Conservation (phyloP, 2,329 filamentous ascomycete species). For the Teratosphaeria viscida region DNA sequence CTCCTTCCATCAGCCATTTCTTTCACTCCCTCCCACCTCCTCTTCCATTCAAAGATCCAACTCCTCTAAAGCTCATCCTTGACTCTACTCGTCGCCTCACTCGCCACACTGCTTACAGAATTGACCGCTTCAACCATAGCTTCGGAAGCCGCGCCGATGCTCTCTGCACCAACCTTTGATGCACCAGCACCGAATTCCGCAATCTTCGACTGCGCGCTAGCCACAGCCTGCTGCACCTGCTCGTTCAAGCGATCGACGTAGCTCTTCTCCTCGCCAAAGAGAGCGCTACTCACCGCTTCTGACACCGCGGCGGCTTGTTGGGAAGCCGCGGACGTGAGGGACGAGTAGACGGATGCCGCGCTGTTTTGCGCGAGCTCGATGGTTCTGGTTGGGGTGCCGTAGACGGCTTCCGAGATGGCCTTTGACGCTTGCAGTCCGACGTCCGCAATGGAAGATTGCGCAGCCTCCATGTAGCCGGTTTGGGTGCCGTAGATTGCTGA, state of each 20-base stretch:
- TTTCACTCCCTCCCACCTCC: no score
- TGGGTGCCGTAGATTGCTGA: conserved; percentile 47
- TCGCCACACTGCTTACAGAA: conserved; percentile 32
- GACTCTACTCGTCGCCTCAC: conserved; percentile 5
- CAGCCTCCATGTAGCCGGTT: conserved; percentile 42
- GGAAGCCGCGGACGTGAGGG: conserved; percentile 35
- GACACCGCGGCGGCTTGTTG: conserved; percentile 38
- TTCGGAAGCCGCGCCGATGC: conserved; percentile 24
- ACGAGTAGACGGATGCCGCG: conserved; percentile 35
- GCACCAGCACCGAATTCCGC: conserved; percentile 28
- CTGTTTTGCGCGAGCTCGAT: conserved; percentile 36
- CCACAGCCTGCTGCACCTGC: conserved; percentile 31
- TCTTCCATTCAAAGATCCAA: no score
- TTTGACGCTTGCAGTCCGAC: conserved; percentile 45
- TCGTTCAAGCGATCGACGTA: conserved; percentile 36
- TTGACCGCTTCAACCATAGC: conserved; percentile 39
- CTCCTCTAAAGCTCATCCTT: conserved; percentile 12
- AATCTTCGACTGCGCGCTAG: conserved; percentile 34
- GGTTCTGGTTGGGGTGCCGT: conserved; percentile 42
- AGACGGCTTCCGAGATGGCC: conserved; percentile 48
- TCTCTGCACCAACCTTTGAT: conserved; percentile 19
- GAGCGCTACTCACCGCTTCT: conserved; percentile 31
- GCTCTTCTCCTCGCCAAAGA: conserved; percentile 44
- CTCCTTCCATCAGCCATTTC: no score
- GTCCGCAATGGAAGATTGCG: conserved; percentile 43